Evolutionary conservation across 805 yeast species (phyloP).

Genomic region (Ogataea paraovalis): DNA sequence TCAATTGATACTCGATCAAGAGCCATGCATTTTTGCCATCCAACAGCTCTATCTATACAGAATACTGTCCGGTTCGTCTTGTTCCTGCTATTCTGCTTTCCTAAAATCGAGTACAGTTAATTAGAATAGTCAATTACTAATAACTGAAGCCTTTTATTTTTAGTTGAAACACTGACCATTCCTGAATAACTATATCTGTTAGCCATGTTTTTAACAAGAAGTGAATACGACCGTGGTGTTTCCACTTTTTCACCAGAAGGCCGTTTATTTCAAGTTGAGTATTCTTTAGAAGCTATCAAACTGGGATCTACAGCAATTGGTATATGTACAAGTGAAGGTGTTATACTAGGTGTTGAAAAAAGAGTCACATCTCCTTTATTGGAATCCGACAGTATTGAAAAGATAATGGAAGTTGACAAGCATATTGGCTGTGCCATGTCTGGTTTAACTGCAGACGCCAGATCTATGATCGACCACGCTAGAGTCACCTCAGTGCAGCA

Average conservation of each 20-base stretch:
- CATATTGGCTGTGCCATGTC: conserved; percentile 99
- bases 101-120: too few species aligned
- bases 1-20: too few species aligned
- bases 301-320: conserved; percentile 98
- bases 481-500: conserved; percentile 87
- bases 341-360: conserved; percentile 93
- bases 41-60: too few species aligned
- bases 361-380: conserved; percentile 89
- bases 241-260: conserved; percentile 99
- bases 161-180: too few species aligned
- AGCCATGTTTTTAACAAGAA: conserved; percentile 95
- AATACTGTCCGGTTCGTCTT: too few species aligned
- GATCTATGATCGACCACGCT: conserved; percentile 98
- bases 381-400: conserved; percentile 91
- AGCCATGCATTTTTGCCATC: too few species aligned
- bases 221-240: conserved; percentile 98
- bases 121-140: too few species aligned
- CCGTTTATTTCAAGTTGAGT: conserved; percentile 95
- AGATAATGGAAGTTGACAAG: conserved; percentile 87
- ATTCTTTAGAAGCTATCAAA: conserved; percentile 95
- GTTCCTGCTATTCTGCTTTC: too few species aligned
- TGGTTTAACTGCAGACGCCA: conserved; percentile 97
- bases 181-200: too few species aligned
- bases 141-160: too few species aligned
- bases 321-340: conserved; percentile 91